Percentiles rank a stretch among this genome's conserved stretches.
These are phyloP conservation scores for Cetraspora pellucida DNA, from an alignment of 192 early-diverging fungal genomes.

Conservation along the genomic window DNA sequence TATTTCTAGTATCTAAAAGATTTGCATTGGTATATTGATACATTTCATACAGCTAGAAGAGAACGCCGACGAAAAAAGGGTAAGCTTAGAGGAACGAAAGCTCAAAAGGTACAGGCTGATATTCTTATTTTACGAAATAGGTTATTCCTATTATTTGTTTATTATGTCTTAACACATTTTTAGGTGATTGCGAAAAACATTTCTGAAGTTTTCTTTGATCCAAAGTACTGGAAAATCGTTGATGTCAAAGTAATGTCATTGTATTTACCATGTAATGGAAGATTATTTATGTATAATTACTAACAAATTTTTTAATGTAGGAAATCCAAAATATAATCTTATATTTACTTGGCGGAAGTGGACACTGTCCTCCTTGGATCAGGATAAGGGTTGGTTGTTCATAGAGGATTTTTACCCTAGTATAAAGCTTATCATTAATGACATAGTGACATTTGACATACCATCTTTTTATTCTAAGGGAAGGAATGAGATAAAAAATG, in stretches of 20 bases:
- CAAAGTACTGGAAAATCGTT: conserved; percentile 1
- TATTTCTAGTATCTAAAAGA: too few species aligned
- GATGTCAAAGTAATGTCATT: background rate
- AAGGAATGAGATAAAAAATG: background rate
- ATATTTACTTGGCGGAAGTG: background rate
- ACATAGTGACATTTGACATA: background rate
- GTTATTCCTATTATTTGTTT: too few species aligned
- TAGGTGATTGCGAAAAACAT: too few species aligned
- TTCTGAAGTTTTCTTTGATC: background rate
- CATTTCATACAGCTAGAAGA: too few species aligned
- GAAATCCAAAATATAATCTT: background rate
- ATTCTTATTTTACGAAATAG: too few species aligned
- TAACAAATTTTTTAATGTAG: background rate
- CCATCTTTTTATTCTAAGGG: background rate
- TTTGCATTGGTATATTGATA: too few species aligned
- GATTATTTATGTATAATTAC: background rate
- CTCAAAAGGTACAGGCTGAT: too few species aligned
- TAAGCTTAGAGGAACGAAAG: too few species aligned
- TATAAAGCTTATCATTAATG: background rate
- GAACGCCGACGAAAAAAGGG: too few species aligned
- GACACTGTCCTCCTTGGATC: background rate
- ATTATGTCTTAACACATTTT: too few species aligned
- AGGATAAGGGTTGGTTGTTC: background rate
- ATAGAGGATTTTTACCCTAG: background rate
- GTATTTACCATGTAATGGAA: background rate